phyloP scores from a whole-genome alignment of 2,329 filamentous ascomycete genomes.

The Monilinia fructicola region DNA sequence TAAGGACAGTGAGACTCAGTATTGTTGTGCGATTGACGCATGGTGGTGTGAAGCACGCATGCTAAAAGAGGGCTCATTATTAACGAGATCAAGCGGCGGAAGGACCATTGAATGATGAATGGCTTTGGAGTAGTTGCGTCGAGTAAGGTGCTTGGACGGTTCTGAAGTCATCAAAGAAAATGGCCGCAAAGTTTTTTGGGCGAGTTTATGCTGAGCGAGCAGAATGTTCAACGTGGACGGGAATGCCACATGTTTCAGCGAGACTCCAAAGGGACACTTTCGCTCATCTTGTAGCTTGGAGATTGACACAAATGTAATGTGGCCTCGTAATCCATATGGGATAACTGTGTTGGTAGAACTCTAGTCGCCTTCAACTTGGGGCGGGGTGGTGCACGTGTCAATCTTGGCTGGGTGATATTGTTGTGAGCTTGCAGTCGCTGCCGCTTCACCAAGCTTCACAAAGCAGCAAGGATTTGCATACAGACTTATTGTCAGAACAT shows the following conservation, averaged over 20 bases:
- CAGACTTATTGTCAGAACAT: neutral
- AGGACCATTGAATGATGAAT: slow-evolving; percentile 25
- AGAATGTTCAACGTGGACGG: too few relatives aligned
- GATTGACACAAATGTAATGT: neutral
- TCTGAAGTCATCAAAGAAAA: neutral
- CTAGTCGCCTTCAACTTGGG: too few relatives aligned
- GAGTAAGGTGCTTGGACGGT: neutral
- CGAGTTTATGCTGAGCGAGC: too few relatives aligned
- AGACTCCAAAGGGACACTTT: too few relatives aligned
- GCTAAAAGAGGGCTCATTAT: slow-evolving; percentile 25
- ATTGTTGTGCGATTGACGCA: slow-evolving; percentile 30
- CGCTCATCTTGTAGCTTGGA: too few relatives aligned
- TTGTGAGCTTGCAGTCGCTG: neutral
- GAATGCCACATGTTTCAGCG: too few relatives aligned
- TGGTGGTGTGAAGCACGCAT: slow-evolving; percentile 34
- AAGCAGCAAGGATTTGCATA: neutral
- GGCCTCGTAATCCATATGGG: neutral
- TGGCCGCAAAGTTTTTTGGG: too few relatives aligned
- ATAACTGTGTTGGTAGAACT: neutral
- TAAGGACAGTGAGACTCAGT: slow-evolving; percentile 35
- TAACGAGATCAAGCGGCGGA: slow-evolving; percentile 28
- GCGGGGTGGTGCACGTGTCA: neutral
- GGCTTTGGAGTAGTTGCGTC: neutral
- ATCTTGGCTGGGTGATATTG: neutral
- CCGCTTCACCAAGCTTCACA: neutral